Conservation (phyloP, 768 basidiomycete genomes). For the Pulveroboletus sp. region DNA sequence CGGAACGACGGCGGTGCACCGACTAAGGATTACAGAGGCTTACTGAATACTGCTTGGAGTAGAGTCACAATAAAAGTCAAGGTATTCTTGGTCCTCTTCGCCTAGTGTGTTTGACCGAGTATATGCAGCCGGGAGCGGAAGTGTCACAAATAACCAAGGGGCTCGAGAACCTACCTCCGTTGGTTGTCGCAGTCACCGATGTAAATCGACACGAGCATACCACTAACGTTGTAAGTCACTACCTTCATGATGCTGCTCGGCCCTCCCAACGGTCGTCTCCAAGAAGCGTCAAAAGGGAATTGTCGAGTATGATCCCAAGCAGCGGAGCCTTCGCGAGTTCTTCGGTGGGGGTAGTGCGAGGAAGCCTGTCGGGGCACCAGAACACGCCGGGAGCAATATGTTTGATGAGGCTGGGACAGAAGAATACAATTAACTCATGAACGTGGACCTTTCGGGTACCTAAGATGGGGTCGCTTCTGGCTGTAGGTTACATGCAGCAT, state of each 20-base stretch:
- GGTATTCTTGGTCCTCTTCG: conserved; percentile 29
- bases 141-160: conserved; percentile 15
- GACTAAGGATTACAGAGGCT: conserved; percentile 38
- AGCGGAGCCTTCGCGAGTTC: conserved; percentile 71
- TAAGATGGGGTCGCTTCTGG: not conserved
- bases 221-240: conserved; percentile 46
- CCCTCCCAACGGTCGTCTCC: conserved; percentile 19
- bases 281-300: conserved; percentile 72
- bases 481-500: conserved; percentile 7
- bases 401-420: conserved; percentile 20
- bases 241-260: not conserved
- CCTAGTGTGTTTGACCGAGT: conserved; percentile 3
- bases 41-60: conserved; percentile 70
- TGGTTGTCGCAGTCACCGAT: conserved; percentile 44
- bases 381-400: conserved; percentile 25
- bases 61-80: conserved; percentile 46
- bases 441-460: not conserved
- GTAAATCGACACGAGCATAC: conserved; percentile 56
- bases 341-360: conserved; percentile 41
- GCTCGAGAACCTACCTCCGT: conserved; percentile 26
- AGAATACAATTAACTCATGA: conserved; percentile 8
- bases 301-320: conserved; percentile 71
- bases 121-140: conserved; percentile 27
- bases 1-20: conserved; percentile 33
- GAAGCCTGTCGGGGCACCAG: conserved; percentile 7